A percentile compares a stretch with the other conserved stretches of the same genome.
phyloP scores from a whole-genome alignment of 805 yeast genomes.

The Teunomyces barrocoloradensis region DNA sequence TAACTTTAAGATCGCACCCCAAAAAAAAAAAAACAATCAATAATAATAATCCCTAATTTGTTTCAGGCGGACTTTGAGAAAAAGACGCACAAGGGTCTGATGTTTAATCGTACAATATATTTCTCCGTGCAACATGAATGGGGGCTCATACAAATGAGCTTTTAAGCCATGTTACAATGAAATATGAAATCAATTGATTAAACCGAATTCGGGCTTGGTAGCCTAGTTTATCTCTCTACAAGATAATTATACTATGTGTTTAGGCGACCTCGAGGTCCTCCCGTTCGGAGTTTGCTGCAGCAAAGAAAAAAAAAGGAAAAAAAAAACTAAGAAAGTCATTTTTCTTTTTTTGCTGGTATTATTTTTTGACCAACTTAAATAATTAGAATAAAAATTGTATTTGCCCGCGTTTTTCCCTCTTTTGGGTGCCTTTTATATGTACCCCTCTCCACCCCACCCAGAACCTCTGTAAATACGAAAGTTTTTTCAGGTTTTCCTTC shows the following conservation, averaged over 20 bases:
- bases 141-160: no score
- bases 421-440: background rate
- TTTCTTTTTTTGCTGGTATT: background rate
- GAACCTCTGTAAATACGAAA: constrained; percentile 1
- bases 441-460: constrained; percentile 3
- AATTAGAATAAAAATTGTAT: background rate
- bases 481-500: background rate
- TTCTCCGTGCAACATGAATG: no score
- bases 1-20: background rate
- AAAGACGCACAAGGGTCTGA: background rate
- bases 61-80: background rate
- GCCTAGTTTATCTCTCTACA: no score
- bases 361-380: background rate
- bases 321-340: background rate
- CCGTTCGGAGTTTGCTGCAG: background rate
- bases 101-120: background rate
- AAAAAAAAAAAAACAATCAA: background rate
- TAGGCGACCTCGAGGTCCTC: background rate
- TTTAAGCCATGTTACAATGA: no score
- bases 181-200: no score
- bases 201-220: no score
- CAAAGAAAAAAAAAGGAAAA: background rate
- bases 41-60: background rate
- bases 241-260: no score
- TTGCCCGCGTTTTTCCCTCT: background rate